Percentiles rank a stretch among this genome's conserved stretches.
These are phyloP conservation scores for Globisporangium camurandrum DNA, from an alignment of 352 stramenopile genomes.

Conservation along the genomic window DNA sequence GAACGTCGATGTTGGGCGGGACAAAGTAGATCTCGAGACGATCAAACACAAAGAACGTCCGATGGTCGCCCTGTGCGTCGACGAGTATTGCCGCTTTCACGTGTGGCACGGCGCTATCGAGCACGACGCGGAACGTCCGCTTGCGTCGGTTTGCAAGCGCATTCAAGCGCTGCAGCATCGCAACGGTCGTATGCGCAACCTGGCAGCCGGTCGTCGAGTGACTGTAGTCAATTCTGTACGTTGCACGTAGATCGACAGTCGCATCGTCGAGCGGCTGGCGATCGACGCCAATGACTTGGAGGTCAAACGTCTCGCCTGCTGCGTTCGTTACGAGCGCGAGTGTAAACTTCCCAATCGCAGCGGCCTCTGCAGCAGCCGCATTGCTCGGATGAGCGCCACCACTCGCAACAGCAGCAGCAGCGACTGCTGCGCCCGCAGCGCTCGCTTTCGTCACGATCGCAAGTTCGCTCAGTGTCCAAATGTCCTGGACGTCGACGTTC, in stretches of 20 bases:
- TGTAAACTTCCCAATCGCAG: slow-evolving; percentile 41
- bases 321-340: slow-evolving; percentile 75
- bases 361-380: background rate
- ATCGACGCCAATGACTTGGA: slow-evolving; percentile 76
- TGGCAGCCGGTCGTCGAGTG: slow-evolving; percentile 80
- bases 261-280: slow-evolving; percentile 47
- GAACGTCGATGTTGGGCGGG: slow-evolving; percentile 70
- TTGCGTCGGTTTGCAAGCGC: slow-evolving; percentile 57
- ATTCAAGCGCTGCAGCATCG: slow-evolving; percentile 75
- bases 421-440: background rate
- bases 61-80: slow-evolving; percentile 78
- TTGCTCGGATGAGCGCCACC: slow-evolving; percentile 6
- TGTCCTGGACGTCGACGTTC: slow-evolving; percentile 59
- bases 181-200: slow-evolving; percentile 71
- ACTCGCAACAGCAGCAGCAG: no score
- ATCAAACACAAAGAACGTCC: slow-evolving; percentile 83
- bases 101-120: slow-evolving; percentile 76
- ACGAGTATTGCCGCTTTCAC: slow-evolving; percentile 84
- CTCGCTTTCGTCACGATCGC: slow-evolving; percentile 44
- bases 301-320: slow-evolving; percentile 67
- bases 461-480: slow-evolving; percentile 78
- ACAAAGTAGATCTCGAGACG: slow-evolving; percentile 77
- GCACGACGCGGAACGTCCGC: slow-evolving; percentile 72
- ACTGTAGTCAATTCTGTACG: slow-evolving; percentile 71
- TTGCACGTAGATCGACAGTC: slow-evolving; percentile 47